Conservation (phyloP, 345 rosid species). For the Arabidopsis arenosa region DNA sequence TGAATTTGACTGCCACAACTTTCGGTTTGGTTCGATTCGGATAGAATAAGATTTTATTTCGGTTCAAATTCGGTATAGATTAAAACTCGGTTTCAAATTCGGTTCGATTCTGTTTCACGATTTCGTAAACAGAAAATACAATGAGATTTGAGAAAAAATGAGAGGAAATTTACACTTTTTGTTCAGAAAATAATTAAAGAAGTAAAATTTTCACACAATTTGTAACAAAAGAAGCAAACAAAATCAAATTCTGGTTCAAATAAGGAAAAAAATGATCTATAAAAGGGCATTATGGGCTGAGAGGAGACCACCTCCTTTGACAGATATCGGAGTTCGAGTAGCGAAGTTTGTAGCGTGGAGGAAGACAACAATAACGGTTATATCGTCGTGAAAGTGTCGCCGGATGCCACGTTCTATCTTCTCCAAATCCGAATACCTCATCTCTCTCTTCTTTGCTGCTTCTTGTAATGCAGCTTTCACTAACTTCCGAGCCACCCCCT, state of each 20-base stretch:
- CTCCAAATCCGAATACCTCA: slow-evolving; percentile 94
- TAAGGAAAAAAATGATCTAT: neutral
- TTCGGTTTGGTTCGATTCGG: neutral
- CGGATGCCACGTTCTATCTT: slow-evolving; percentile 93
- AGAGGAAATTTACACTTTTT: slow-evolving; percentile 4
- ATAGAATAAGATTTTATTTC: neutral
- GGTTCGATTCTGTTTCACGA: too few relatives aligned
- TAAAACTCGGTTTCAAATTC: neutral
- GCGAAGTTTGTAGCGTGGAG: slow-evolving; percentile 58
- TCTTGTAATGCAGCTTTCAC: slow-evolving; percentile 76
- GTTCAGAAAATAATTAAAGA: neutral
- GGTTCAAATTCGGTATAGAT: neutral
- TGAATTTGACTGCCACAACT: slow-evolving; percentile 19
- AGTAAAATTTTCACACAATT: neutral
- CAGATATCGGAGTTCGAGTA: slow-evolving; percentile 53
- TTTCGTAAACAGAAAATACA: neutral
- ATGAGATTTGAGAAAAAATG: neutral
- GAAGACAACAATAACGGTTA: slow-evolving; percentile 82
- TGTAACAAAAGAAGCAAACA: slow-evolving; percentile 30
- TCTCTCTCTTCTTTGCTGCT: slow-evolving; percentile 96
- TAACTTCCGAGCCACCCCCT: slow-evolving; percentile 57
- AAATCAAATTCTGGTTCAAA: slow-evolving; percentile 11
- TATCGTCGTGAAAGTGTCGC: slow-evolving; percentile 97
- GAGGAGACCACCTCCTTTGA: slow-evolving; percentile 62
- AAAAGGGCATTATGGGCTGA: slow-evolving; percentile 29